Base-by-base conservation (phyloP, 768 basidiomycete genomes). In the Hericium rajendrae region DNA sequence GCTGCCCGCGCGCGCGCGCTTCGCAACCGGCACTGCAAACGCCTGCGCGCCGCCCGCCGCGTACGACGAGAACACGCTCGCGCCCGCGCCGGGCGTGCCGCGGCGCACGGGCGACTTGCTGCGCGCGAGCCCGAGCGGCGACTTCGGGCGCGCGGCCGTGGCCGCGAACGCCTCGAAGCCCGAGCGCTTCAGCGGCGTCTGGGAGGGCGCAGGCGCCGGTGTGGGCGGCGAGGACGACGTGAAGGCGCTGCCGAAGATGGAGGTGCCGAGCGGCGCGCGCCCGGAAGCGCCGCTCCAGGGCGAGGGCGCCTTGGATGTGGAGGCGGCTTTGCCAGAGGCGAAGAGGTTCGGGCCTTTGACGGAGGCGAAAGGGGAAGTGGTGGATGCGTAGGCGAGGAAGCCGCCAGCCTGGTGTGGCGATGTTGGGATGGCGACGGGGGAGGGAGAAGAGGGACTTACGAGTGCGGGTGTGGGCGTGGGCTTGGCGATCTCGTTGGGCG, bases 341-440 rank as follows among this genome's bases (percentile, higher is more conserved):
- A 80, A 76, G 26, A 78, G 61, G 65, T 79, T 86, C 59, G 84
- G 79, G 50, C 86, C 88, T 62, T 84, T 88, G 65, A 87, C 82
- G 50, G 79, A 70, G 13, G 85, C 82, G 64, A 91, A 91, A 4
- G 88, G 88, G 2, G 88, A 90, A 56, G 74, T 78, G 11, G 80
- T 73, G 2, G 86, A 84, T 12, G 88, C 88, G 64, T 89, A 91
- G 2, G 87, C 85, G 79, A 85, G 83, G 69, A 91, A 91, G 24
- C 88, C 88, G 54, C 79, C 73, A 53, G 37, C 59, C 54, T 57
- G 28, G 26, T 18, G 59, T 55, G 57, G 32, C 8, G 61, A 52
- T 52, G 51, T 60, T 51, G 57, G 60, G 55, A 57, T 57, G 39
- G 58, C 55, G 22, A n/a, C 50, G 26, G 38, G 32, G 18, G 13